phyloP scores from a whole-genome alignment of 768 basidiomycete genomes.

The Coprinopsis cinerea region DNA sequence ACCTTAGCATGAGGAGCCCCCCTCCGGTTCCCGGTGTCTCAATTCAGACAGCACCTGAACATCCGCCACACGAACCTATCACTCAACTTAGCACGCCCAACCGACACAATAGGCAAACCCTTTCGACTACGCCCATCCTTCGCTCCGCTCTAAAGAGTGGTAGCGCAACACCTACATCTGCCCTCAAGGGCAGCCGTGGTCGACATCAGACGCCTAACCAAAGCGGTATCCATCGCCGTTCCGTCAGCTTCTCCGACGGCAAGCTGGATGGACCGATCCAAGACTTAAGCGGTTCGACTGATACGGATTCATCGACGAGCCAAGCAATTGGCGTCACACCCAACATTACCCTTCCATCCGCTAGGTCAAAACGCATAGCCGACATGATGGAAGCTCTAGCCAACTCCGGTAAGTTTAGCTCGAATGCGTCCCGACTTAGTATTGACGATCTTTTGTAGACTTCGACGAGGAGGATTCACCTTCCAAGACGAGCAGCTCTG shows the following conservation, averaged over 20 bases:
- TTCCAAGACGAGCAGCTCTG: conserved; percentile 45
- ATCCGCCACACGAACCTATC: conserved; percentile 4
- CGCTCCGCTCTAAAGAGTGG: conserved; percentile 40
- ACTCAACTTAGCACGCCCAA: conserved; percentile 7
- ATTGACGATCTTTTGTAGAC: conserved; percentile 21
- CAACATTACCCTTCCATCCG: conserved; percentile 41
- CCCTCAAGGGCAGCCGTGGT: conserved; percentile 47
- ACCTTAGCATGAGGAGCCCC: conserved; percentile 12
- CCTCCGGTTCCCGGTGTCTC: conserved; percentile 5
- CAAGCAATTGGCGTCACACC: conserved; percentile 14
- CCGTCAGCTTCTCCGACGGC: conserved; percentile 97
- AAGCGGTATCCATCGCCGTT: conserved; percentile 51
- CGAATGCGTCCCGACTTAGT: conserved; percentile 9
- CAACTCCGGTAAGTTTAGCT: conserved; percentile 47
- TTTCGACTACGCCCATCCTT: conserved; percentile 29
- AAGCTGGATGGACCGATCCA: conserved; percentile 83
- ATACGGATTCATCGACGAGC: conserved; percentile 2
- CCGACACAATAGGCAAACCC: conserved; percentile 4
- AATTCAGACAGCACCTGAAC: conserved; percentile 3
- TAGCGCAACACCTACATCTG: conserved; percentile 52
- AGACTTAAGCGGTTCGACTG: conserved; percentile 36
- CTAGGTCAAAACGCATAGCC: conserved; percentile 74
- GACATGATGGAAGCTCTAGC: conserved; percentile 74
- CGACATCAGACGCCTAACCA: conserved; percentile 49
- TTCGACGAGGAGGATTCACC: conserved; percentile 47